Conservation (phyloP, 805 yeast species). For the Pichia cephalocereana region DNA sequence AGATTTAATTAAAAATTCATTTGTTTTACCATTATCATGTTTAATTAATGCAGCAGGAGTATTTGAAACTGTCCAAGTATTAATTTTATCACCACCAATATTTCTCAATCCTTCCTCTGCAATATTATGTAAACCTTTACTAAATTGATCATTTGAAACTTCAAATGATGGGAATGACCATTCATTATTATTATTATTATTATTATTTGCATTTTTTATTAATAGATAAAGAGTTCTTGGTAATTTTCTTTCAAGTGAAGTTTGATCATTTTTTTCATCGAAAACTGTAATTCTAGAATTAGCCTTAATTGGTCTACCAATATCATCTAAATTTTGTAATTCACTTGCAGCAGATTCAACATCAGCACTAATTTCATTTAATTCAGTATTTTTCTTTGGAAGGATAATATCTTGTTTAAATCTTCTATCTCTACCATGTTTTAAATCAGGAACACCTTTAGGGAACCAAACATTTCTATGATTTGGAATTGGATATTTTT, state of each 20-base stretch:
- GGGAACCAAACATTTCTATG: constrained; percentile 74
- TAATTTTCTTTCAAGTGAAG: constrained; percentile 70
- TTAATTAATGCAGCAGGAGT: constrained; percentile 72
- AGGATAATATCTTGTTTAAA: constrained; percentile 68
- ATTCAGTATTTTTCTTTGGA: constrained; percentile 38
- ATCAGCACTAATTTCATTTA: constrained; percentile 15
- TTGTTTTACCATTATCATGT: constrained; percentile 20
- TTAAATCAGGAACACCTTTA: constrained; percentile 77
- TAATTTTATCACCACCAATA: constrained; percentile 67
- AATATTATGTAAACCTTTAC: constrained; percentile 51
- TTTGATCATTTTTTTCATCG: constrained; percentile 51
- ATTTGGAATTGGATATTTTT: constrained; percentile 63
- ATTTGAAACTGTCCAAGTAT: constrained; percentile 86
- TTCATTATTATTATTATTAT: constrained; percentile 20
- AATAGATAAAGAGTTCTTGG: constrained; percentile 73
- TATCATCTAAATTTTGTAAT: constrained; percentile 38
- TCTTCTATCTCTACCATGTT: constrained; percentile 83
- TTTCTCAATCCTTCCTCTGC: constrained; percentile 68
- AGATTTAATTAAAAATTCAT: constrained; percentile 66
- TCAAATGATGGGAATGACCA: constrained; percentile 81
- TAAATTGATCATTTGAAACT: constrained; percentile 27
- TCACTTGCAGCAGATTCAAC: constrained; percentile 7
- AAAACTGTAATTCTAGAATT: constrained; percentile 72
- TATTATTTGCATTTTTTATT: constrained; percentile 34
- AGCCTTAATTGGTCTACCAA: constrained; percentile 59